phyloP scores from a whole-genome alignment of 352 stramenopile genomes.

The Phytophthora megakarya region DNA sequence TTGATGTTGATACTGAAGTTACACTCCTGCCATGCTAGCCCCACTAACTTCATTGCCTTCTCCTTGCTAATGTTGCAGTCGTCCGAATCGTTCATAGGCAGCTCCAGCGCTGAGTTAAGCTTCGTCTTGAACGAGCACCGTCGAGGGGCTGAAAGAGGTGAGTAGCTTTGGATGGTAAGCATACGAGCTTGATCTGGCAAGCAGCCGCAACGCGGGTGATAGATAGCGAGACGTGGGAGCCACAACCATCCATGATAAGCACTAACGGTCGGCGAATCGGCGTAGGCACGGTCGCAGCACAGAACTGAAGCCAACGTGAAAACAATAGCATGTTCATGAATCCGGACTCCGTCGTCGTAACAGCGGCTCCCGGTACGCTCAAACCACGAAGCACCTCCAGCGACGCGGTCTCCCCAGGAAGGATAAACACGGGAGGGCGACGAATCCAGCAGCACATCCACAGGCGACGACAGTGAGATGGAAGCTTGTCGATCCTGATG shows the following conservation, averaged over 20 bases:
- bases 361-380: neutral
- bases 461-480: constrained; percentile 42
- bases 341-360: constrained; percentile 23
- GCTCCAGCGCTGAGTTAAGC: neutral
- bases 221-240: constrained; percentile 13
- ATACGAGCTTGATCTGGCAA: constrained; percentile 10
- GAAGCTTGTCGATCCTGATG: constrained; percentile 14
- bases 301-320: constrained; percentile 14
- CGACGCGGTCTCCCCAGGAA: neutral
- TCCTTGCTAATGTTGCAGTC: constrained; percentile 10
- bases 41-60: constrained; percentile 2
- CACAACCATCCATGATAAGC: constrained; percentile 21
- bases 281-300: neutral
- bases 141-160: constrained; percentile 28
- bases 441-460: constrained; percentile 13
- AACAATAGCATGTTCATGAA: constrained; percentile 27
- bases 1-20: constrained; percentile 5
- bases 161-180: constrained; percentile 24
- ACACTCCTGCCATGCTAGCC: constrained; percentile 6
- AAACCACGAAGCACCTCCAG: neutral
- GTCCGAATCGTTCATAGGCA: neutral
- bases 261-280: neutral
- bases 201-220: constrained; percentile 2
- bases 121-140: neutral
- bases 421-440: neutral